Percentiles rank a stretch among this genome's conserved stretches.
Evolutionary conservation across 1,139 yeast genomes (phyloP).

Genomic region (Tardiomyces blankii): DNA sequence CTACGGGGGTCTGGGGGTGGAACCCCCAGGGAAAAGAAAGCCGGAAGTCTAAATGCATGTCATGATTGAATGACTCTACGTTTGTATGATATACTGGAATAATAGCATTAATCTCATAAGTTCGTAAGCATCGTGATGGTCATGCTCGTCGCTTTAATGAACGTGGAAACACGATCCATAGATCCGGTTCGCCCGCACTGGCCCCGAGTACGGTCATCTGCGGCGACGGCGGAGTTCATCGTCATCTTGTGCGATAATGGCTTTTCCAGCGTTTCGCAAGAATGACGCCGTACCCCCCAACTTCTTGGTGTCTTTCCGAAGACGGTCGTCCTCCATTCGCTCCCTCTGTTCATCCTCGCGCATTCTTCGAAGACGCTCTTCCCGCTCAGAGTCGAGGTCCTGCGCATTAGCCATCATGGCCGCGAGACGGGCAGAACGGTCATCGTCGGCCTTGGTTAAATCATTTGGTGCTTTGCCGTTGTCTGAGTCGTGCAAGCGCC

Average conservation of each 20-base stretch:
- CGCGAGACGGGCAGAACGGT: not conserved
- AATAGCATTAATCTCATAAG: too few relatives aligned
- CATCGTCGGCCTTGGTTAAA: not conserved
- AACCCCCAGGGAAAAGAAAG: too few relatives aligned
- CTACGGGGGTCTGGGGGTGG: too few relatives aligned
- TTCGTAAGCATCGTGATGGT: too few relatives aligned
- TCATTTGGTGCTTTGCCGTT: too few relatives aligned
- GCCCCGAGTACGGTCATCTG: not conserved
- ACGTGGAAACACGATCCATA: too few relatives aligned
- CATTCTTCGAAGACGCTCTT: conserved; percentile 44
- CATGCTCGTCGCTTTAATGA: too few relatives aligned
- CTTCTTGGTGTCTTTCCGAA: conserved; percentile 55
- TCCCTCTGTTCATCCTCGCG: conserved; percentile 65
- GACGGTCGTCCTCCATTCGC: conserved; percentile 58
- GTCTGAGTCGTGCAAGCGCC: not conserved
- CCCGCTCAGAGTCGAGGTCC: conserved; percentile 47
- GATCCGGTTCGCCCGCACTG: too few relatives aligned
- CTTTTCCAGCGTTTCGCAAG: not conserved
- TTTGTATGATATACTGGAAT: too few relatives aligned
- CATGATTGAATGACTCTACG: not conserved
- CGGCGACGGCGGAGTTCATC: not conserved
- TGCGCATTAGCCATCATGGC: conserved; percentile 30
- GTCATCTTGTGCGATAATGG: not conserved
- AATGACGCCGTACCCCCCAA: conserved; percentile 41
- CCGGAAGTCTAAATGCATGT: not conserved